Evolutionary conservation across 371 early-diverging fungal species (phyloP).

Genomic region (Syncephalis fuscata): DNA sequence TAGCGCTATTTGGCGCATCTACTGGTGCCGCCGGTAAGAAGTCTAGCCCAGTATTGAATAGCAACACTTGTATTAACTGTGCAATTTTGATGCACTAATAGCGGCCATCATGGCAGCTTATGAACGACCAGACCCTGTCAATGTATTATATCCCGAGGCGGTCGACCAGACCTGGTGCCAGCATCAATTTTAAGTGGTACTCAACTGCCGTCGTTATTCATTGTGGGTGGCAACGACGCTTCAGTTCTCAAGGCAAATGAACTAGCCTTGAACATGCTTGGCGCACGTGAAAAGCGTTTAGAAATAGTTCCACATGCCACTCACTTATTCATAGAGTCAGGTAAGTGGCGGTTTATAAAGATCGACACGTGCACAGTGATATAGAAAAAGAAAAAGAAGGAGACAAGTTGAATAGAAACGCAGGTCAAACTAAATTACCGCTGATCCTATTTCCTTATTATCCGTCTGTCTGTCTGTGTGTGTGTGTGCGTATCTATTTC

Average conservation of each 20-base stretch:
- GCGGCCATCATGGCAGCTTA: slow-evolving; percentile 1
- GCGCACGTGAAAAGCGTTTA: background rate
- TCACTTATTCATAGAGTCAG: slow-evolving; percentile 3
- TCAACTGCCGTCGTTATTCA: background rate
- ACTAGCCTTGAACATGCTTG: background rate
- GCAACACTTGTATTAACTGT: background rate
- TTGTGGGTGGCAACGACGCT: slow-evolving; percentile 2
- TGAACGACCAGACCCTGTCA: background rate
- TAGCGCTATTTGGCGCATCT: slow-evolving; percentile 3
- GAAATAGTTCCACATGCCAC: background rate
- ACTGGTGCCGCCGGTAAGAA: background rate
- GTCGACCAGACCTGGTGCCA: slow-evolving; percentile 1
- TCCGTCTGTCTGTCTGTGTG: too few relatives aligned
- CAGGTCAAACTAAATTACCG: too few relatives aligned
- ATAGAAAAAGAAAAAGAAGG: too few relatives aligned
- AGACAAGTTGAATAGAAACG: too few relatives aligned
- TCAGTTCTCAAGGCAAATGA: background rate
- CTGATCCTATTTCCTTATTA: too few relatives aligned
- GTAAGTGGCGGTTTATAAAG: background rate
- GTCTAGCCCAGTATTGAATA: background rate
- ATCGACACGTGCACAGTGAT: background rate
- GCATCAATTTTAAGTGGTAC: background rate
- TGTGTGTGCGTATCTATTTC: too few relatives aligned
- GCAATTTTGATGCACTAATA: background rate
- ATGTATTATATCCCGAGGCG: slow-evolving; percentile 1